Conservation (phyloP, 2,329 filamentous ascomycete genomes). For the Ophiostoma ulmi region DNA sequence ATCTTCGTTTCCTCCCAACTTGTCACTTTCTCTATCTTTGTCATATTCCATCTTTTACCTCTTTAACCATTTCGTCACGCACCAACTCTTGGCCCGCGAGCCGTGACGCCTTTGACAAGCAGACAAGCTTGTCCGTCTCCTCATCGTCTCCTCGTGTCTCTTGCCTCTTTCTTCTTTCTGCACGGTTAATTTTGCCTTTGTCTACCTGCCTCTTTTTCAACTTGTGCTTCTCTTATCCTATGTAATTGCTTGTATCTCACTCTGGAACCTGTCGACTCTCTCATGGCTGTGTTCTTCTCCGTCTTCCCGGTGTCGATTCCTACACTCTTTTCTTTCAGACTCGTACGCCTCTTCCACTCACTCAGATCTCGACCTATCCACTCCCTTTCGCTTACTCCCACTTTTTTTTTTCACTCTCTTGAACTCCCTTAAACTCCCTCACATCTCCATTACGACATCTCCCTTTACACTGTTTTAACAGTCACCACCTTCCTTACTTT, state of each 20-base stretch:
- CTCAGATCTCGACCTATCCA: not conserved
- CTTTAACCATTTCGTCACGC: not conserved
- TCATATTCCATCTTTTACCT: not conserved
- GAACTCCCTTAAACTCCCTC: not conserved
- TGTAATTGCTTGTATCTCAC: conserved; percentile 1
- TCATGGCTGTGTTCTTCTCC: not conserved
- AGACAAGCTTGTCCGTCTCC: not conserved
- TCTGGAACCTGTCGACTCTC: not conserved
- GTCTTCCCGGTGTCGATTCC: not conserved
- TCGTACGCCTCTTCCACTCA: not conserved
- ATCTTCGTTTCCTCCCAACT: not conserved
- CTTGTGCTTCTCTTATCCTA: not conserved
- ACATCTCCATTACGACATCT: not conserved
- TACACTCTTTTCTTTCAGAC: not conserved
- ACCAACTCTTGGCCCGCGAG: not conserved
- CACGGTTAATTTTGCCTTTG: not conserved
- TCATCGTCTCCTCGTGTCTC: not conserved
- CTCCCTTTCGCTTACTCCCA: not conserved
- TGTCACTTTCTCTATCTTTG: not conserved
- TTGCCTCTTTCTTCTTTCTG: not conserved
- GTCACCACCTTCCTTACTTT: not conserved
- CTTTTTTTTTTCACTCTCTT: not conserved
- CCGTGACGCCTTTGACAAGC: not conserved
- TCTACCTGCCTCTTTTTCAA: not conserved
- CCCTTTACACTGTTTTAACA: not conserved